Evolutionary conservation across 331 rosid genomes (phyloP).

Genomic region (Telfairia occidentalis): DNA sequence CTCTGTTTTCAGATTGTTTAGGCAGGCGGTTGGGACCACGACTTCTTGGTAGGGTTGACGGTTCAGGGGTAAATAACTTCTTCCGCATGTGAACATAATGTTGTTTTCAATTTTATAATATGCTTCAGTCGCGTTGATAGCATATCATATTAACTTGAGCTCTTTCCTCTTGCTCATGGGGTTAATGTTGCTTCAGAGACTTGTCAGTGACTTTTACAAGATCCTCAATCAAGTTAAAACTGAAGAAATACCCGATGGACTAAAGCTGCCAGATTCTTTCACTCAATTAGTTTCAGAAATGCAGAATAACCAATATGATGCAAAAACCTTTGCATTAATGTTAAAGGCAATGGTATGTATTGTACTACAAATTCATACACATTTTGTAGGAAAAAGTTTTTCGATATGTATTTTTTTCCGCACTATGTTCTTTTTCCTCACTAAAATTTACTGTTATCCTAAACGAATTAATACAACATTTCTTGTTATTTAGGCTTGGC

Average conservation of each 20-base stretch:
- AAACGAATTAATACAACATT: not conserved
- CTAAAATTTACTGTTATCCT: not conserved
- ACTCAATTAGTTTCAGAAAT: slow-evolving; percentile 72
- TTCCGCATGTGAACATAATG: not conserved
- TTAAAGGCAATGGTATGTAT: slow-evolving; percentile 76
- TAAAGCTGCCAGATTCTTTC: slow-evolving; percentile 72
- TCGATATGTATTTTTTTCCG: not conserved
- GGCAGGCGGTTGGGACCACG: slow-evolving; percentile 97
- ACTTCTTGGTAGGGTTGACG: slow-evolving; percentile 88
- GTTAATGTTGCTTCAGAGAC: slow-evolving; percentile 44
- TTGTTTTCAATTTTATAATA: not conserved
- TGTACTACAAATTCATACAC: not conserved
- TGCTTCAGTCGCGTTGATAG: slow-evolving; percentile 2
- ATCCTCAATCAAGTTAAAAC: slow-evolving; percentile 72
- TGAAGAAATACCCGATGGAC: slow-evolving; percentile 51
- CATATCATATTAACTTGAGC: slow-evolving; percentile 17
- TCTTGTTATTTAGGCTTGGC: slow-evolving; percentile 3
- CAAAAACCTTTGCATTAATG: slow-evolving; percentile 62
- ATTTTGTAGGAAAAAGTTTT: not conserved
- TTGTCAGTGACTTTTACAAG: slow-evolving; percentile 82
- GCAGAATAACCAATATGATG: slow-evolving; percentile 73
- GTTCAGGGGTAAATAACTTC: slow-evolving; percentile 61
- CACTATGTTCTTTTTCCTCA: not conserved
- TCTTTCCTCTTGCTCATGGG: slow-evolving; percentile 21
- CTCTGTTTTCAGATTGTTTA: slow-evolving; percentile 64